Base-by-base conservation (phyloP, 106 monocot species). In the Apostasia ramifera region DNA sequence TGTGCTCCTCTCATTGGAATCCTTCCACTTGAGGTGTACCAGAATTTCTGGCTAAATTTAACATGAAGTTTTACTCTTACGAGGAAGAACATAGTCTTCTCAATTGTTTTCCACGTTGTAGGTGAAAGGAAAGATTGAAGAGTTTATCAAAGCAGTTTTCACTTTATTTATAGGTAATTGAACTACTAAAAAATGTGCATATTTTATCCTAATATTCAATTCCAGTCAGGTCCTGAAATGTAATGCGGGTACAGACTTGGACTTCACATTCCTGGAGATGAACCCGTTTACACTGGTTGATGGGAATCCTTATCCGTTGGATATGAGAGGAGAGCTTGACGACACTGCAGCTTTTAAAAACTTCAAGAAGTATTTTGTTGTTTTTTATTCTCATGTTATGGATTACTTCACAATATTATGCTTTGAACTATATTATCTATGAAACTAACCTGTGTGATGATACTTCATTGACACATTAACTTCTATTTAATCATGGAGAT, bases 311-410 rank as follows among this genome's bases (percentile, higher is more conserved):
- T 97, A 89, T 66, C 92, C 95, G 47, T 61, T 97, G 72, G 95
- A 97, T 68, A 97, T 97, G 95, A 77, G 95, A 66, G 95, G 92
- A 78, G 95, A 97, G 73, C 70, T 97, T 54, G 95, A 97, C 78
- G 95, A 97, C 74, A 92, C 95, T 44, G 95, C 95, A 70, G 95
- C 95, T 67, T 97, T 97, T 76, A 97, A 97, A 76, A 97, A 97
- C 77, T 97, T 97, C 53, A 89, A 92, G 8, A 97, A 92, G 95
- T 89, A 92, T n/a, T 47, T 63, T 70, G 26, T 26, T 26, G 26
- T 26, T 26, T 26, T 26, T 26, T 26, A 26, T 26, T 26, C 26
- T 26, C 26, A 26, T 26, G 26, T 26, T 26, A 26, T 26, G 26
- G 26, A 26, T 26, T 26, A 26, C 26, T 26, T 26, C 26, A 26